Evolutionary conservation across 2,329 filamentous ascomycete species (phyloP), one percentile per base, ranked within the genome.

Genomic region (Sporothrix phasma): DNA sequence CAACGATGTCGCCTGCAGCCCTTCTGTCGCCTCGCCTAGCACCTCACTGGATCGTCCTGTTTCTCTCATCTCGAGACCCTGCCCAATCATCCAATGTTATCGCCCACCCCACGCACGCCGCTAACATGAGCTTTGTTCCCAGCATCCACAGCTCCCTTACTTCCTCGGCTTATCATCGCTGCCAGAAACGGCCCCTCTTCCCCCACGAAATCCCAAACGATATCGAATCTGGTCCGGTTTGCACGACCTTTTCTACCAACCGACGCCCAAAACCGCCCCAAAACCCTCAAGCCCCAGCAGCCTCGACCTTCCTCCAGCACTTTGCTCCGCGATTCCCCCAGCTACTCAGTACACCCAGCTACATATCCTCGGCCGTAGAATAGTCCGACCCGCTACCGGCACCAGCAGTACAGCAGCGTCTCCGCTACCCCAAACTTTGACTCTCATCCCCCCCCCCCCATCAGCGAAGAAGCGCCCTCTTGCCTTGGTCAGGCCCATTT

Each of bases 401-500:
- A 53, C 24, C 43, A 22, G 47, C 39, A n/a, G 34, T 11, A 45
- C 34, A 47, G 31, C 58, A 26, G 43, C 31, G 62, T 59, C 60
- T 62, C 60, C 56, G 63, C 63, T 65, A 59, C 64, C 64, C 51
- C 62, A 59, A 64, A 49, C 64, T 63, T 53, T 46, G n/a, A 37
- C 26, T 43, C 19, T 43, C 39, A n/a, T n/a, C 54, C 19, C 45
- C 64, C 62, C 66, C 66, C 64, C 66, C 62, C 63, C 61, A 61
- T 61, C 63, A 66, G 90, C 90, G 84, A 92, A 84, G 90, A 92
- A 92, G 89, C 90, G 87, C 80, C 86, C 84, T 86, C 80, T 80
- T 89, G 90, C 92, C 93, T 97, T 95, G 93, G 93, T 97, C 93
- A 94, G 92, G 93, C 90, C 89, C 87, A n/a, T 66, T 19, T 62